A percentile compares a stretch with the other conserved stretches of the same genome.
Conservation (phyloP, 106 monocot species). For the Dendrobium catenatum region DNA sequence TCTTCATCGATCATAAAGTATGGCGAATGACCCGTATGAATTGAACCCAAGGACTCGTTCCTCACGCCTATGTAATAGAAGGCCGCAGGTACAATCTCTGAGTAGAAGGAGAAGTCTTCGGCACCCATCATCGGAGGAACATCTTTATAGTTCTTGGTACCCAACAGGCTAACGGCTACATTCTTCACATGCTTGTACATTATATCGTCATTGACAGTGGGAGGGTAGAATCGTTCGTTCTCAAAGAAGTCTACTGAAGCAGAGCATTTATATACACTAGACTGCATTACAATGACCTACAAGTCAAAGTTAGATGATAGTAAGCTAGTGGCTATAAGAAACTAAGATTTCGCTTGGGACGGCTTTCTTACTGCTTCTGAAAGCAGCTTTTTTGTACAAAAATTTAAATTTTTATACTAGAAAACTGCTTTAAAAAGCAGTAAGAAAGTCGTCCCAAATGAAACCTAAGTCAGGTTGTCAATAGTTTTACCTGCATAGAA, state of each 20-base stretch:
- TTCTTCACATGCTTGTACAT: slow-evolving; percentile 57
- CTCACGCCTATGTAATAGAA: slow-evolving; percentile 72
- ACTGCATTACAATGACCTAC: slow-evolving; percentile 65
- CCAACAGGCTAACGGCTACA: slow-evolving; percentile 43
- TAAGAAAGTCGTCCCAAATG: no score
- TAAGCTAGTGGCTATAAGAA: neutral
- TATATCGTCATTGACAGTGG: slow-evolving; percentile 44
- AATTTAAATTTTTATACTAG: no score
- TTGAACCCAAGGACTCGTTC: slow-evolving; percentile 51
- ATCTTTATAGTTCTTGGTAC: slow-evolving; percentile 36
- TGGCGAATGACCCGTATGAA: slow-evolving; percentile 62
- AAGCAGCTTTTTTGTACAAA: no score
- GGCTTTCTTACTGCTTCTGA: no score
- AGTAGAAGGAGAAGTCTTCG: slow-evolving; percentile 87
- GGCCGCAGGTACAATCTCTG: slow-evolving; percentile 54
- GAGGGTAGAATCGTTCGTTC: slow-evolving; percentile 62
- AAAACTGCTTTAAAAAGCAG: no score
- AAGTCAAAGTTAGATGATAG: neutral
- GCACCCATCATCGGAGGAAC: slow-evolving; percentile 69
- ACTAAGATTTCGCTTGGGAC: no score
- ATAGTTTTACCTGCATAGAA: neutral
- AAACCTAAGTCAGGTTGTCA: no score
- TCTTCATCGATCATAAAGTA: slow-evolving; percentile 75
- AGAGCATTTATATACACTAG: slow-evolving; percentile 54
- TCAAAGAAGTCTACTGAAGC: slow-evolving; percentile 76